Base-by-base conservation (phyloP, 768 basidiomycete species). In the Cyclocybe cylindracea region DNA sequence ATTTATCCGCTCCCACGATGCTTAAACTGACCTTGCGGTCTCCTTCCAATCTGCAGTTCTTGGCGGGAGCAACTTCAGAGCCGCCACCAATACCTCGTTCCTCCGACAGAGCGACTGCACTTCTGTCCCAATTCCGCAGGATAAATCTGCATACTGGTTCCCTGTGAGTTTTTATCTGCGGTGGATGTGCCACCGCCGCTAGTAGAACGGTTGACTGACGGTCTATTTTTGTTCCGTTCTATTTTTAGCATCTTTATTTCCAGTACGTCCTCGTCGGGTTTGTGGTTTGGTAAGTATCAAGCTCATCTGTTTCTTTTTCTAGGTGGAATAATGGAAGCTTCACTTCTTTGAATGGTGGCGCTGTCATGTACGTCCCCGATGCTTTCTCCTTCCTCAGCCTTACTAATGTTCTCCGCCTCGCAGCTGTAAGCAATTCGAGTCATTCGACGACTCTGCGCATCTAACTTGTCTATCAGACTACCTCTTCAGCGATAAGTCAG, bases 61-160 rank as follows among this genome's bases (percentile, higher is more conserved):
- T 47, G 81, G 81, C 31, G 80, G 80, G 4, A 79, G 78, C 66
- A 79, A 80, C 57, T 80, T 82, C 63, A 67, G 77, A 38, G 61
- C 72, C 53, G 59, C 60, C 33, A 71, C 71, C 33, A 71, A 67
- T 56, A 80, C 79, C 1, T 68, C 69, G 10, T 54, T 48, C 8
- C 69, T 83, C 19, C 68, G 76, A 37, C 51, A 76, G 50, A 81
- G 80, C 57, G 55, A 74, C 59, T 83, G 81, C 59, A 77, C 79
- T 2, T 77, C 80, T n/a, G 69, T 76, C 50, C 79, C 79, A 36
- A 80, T 83, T 59, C 67, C 70, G 11, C 66, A 83, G 65, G 79
- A 81, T 65, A 78, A 80, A 56, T 79, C 77, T 14, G 73, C 69
- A 45, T 82, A 81, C 54, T 81, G 79, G 79, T 74, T 75, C 55